Evolutionary conservation across 2,329 filamentous ascomycete species (phyloP), one percentile per base, ranked within the genome.

Genomic region (Cucurbitaria berberidis): DNA sequence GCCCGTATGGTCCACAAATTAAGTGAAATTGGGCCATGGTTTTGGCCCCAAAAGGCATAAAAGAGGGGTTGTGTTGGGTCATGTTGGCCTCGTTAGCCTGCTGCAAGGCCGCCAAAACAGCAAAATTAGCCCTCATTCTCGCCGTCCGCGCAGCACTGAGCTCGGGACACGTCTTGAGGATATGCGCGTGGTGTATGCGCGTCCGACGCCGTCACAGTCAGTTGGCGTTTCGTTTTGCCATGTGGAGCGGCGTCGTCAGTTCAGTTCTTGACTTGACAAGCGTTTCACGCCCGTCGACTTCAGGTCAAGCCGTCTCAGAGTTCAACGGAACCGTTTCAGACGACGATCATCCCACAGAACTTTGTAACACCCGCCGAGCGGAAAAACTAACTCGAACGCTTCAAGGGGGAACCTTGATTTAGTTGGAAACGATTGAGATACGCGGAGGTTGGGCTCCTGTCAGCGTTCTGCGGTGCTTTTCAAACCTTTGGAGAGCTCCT

Each of bases 21-120:
- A 54, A 41, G 47, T 32, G 57, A 35, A 42, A 24, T 53, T 38
- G 45, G 21, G 19, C 41, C 52, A 50, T n/a, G n/a, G n/a, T 34
- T 53, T 60, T 60, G 21, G 29, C 41, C 43, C 36, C 42, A 59
- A 59, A 38, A 54, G 60, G 46, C 56, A 57, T 51, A 45, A 51
- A 54, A 45, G 60, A 66, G 59, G 59, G 57, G 57, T 52, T 57
- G 45, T 22, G 19, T 39, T 22, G 36, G n/a, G 21, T 22, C 36
- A 66, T 59, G 57, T 65, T 64, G 61, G 58, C 51, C 51, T 45
- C 40, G 16, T 61, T 64, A 62, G 60, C 35, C 29, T 54, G 29
- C 60, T 69, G 67, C 66, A 68, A 44, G 61, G 45, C 57, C 51
- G 36, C 61, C 52, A 55, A 66, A 59, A 43, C 5, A 57, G 63